Conservation (phyloP, 305 asterid species). For the Fraxinus ornus region DNA sequence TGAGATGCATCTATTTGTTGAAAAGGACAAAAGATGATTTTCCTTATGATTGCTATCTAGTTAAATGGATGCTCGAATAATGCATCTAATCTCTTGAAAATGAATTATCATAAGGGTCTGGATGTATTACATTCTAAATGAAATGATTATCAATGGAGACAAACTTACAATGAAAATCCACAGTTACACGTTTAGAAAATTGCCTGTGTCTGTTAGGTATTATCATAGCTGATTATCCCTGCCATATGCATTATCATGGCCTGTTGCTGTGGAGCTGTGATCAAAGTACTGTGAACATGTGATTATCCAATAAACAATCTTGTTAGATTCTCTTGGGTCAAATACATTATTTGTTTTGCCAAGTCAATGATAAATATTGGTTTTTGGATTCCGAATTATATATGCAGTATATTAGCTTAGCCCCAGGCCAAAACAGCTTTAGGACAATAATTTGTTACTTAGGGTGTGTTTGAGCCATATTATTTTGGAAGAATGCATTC, state of each 20-base stretch:
- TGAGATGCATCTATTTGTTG: background rate
- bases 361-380: background rate
- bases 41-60: background rate
- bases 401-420: background rate
- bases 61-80: background rate
- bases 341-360: background rate
- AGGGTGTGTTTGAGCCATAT: no score
- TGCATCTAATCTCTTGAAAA: background rate
- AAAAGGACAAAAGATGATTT: background rate
- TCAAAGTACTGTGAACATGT: background rate
- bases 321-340: background rate
- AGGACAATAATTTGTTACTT: background rate
- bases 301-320: background rate
- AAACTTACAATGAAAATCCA: background rate
- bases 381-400: background rate
- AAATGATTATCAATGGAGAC: background rate
- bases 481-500: no score
- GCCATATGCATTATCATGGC: background rate
- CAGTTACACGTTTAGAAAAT: background rate
- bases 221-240: background rate
- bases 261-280: background rate
- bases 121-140: background rate
- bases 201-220: background rate
- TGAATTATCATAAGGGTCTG: background rate
- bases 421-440: background rate